Conservation (phyloP, 2,329 filamentous ascomycete genomes). For the Stagonosporopsis rhizophila region DNA sequence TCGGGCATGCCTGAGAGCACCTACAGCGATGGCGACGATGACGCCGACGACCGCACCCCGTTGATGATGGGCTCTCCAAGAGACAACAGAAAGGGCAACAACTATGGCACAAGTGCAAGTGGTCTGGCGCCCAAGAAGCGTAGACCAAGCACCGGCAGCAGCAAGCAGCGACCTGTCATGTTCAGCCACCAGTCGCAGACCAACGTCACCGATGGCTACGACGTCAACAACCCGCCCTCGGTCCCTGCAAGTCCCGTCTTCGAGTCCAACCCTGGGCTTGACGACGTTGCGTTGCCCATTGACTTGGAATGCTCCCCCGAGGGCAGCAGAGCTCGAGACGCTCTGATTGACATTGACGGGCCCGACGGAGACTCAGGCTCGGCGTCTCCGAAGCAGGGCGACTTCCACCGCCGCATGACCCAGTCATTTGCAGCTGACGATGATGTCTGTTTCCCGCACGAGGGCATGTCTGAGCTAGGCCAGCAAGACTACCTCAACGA, state of each 20-base stretch:
- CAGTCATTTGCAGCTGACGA: constrained; percentile 70
- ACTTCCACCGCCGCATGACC: constrained; percentile 47
- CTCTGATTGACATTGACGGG: constrained; percentile 61
- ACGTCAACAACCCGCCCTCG: constrained; percentile 72
- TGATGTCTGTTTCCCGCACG: constrained; percentile 91
- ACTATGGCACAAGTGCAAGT: constrained; percentile 44
- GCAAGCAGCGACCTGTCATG: constrained; percentile 35
- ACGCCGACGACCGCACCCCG: constrained; percentile 62
- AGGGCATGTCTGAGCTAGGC: constrained; percentile 78
- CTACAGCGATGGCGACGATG: constrained; percentile 59
- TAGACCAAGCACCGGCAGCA: constrained; percentile 33
- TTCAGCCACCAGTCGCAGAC: constrained; percentile 42
- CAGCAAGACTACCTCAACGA: constrained; percentile 72
- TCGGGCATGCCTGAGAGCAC: constrained; percentile 35
- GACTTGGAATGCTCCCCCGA: constrained; percentile 56
- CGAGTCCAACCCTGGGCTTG: constrained; percentile 60
- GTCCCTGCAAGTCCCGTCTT: constrained; percentile 65
- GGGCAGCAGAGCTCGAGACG: constrained; percentile 48
- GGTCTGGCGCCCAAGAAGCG: constrained; percentile 21
- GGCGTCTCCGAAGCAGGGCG: constrained; percentile 34
- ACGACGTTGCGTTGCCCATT: constrained; percentile 73
- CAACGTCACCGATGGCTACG: constrained; percentile 55
- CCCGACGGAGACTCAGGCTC: constrained; percentile 57
- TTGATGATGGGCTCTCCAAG: constrained; percentile 55
- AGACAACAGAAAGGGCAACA: constrained; percentile 40